phyloP scores from a whole-genome alignment of 31 red algal species.

The Porphyra umbilicalis region DNA sequence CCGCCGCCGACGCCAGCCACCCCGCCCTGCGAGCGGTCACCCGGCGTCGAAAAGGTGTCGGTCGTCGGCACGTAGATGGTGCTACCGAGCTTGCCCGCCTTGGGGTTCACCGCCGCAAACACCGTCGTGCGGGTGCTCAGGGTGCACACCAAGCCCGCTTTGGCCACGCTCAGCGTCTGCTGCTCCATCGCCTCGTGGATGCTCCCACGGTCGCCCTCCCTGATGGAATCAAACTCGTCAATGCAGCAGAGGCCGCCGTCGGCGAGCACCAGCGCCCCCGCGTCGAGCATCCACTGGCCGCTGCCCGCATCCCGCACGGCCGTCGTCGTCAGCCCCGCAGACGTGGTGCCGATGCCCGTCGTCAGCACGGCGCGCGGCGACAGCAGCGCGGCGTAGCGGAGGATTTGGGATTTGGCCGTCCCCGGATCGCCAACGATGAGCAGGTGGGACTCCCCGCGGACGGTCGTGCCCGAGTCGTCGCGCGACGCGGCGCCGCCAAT shows the following conservation, averaged over 20 bases:
- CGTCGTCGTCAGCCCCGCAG: conserved; percentile 86
- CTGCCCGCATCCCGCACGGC: conserved; percentile 78
- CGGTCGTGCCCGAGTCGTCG: conserved; percentile 47
- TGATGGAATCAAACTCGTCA: conserved; percentile 93
- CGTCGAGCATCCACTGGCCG: conserved; percentile 95
- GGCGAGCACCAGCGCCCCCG: conserved; percentile 97
- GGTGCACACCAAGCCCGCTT: conserved; percentile 92
- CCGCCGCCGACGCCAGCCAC: conserved; percentile 9
- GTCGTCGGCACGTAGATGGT: conserved; percentile 15
- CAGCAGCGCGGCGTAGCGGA: conserved; percentile 75
- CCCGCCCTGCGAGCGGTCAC: conserved; percentile 5
- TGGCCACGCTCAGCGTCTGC: conserved; percentile 95
- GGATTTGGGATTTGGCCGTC: conserved; percentile 87
- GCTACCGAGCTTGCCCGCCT: conserved; percentile 41
- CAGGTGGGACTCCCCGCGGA: conserved; percentile 89
- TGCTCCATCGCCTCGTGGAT: conserved; percentile 99
- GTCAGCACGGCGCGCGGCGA: conserved; percentile 77
- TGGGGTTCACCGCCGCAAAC: conserved; percentile 90
- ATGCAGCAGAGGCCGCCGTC: conserved; percentile 98
- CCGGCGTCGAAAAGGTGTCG: not conserved
- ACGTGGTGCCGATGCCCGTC: conserved; percentile 83
- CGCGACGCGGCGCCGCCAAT: conserved; percentile 75
- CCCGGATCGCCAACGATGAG: conserved; percentile 97
- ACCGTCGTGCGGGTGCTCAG: conserved; percentile 87
- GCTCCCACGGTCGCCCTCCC: conserved; percentile 69